Percentiles rank a stretch among this genome's conserved stretches.
phyloP scores from a whole-genome alignment of 768 basidiomycete genomes.

The Serendipita indica region DNA sequence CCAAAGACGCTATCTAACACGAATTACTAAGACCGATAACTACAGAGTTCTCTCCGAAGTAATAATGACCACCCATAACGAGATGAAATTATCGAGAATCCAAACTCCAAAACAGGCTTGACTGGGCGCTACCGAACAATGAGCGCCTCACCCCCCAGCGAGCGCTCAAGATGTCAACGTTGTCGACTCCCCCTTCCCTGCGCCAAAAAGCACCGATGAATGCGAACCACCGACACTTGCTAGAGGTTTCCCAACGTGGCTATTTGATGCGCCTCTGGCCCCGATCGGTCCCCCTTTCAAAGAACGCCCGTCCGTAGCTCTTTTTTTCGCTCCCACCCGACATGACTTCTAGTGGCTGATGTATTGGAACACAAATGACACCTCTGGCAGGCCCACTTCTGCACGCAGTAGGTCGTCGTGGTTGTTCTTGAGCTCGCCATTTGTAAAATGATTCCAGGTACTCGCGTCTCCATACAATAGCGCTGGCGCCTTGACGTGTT shows the following conservation, averaged over 20 bases:
- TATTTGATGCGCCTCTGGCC: not conserved
- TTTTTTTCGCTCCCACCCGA: not conserved
- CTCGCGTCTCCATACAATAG: conserved; percentile 92
- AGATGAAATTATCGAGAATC: not conserved
- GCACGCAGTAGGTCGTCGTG: conserved; percentile 92
- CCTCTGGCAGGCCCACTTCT: conserved; percentile 66
- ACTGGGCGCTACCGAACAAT: not conserved
- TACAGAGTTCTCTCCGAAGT: not conserved
- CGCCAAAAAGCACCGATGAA: not conserved
- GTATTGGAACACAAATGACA: conserved; percentile 95
- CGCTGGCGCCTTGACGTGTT: conserved; percentile 66
- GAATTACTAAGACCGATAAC: not conserved
- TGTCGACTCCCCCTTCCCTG: not conserved
- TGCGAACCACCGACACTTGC: not conserved
- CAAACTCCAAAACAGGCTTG: not conserved
- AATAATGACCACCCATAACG: not conserved
- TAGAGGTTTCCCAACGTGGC: not conserved
- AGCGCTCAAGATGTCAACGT: not conserved
- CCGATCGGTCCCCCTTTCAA: not conserved
- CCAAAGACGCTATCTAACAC: not conserved
- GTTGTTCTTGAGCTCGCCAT: conserved; percentile 70
- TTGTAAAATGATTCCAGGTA: conserved; percentile 99
- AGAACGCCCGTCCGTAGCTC: not conserved
- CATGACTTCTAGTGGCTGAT: conserved; percentile 52
- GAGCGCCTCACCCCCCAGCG: not conserved